These are phyloP conservation scores for Hevea brasiliensis DNA, from an alignment of 345 rosid genomes.

Conservation along the genomic window DNA sequence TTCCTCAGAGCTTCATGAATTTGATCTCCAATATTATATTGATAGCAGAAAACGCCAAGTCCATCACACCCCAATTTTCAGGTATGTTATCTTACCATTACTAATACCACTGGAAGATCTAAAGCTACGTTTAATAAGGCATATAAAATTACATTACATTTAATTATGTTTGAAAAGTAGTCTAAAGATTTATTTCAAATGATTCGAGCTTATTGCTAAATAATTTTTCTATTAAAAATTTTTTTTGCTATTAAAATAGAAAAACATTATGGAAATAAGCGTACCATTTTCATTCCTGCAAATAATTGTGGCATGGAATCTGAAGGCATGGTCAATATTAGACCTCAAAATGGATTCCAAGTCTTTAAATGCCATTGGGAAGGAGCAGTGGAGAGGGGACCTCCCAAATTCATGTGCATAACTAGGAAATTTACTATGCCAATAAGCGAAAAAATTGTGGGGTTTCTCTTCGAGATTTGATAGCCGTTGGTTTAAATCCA, in stretches of 20 bases:
- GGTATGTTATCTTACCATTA: slow-evolving; percentile 34
- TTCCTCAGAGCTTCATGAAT: slow-evolving; percentile 59
- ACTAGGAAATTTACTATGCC: slow-evolving; percentile 17
- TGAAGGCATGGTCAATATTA: slow-evolving; percentile 9
- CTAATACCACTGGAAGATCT: no score
- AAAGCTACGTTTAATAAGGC: no score
- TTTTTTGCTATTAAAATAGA: no score
- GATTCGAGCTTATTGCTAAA: no score
- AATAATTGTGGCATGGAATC: slow-evolving; percentile 32
- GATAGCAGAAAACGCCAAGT: slow-evolving; percentile 61
- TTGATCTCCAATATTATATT: slow-evolving; percentile 50
- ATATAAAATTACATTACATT: no score
- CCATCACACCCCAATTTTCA: slow-evolving; percentile 60
- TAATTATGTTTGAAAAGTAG: no score
- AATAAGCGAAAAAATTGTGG: background rate
- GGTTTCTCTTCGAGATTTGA: background rate
- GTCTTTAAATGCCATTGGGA: slow-evolving; percentile 12
- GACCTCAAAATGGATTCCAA: slow-evolving; percentile 1
- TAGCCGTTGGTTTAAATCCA: no score
- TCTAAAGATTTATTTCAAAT: no score
- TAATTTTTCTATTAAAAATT: no score
- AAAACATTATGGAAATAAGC: no score
- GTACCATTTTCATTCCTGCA: no score
- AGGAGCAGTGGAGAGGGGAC: slow-evolving; percentile 19
- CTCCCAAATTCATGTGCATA: slow-evolving; percentile 24